Evolutionary conservation across 2,329 filamentous ascomycete species (phyloP).

Genomic region (Fusarium odoratissimum): DNA sequence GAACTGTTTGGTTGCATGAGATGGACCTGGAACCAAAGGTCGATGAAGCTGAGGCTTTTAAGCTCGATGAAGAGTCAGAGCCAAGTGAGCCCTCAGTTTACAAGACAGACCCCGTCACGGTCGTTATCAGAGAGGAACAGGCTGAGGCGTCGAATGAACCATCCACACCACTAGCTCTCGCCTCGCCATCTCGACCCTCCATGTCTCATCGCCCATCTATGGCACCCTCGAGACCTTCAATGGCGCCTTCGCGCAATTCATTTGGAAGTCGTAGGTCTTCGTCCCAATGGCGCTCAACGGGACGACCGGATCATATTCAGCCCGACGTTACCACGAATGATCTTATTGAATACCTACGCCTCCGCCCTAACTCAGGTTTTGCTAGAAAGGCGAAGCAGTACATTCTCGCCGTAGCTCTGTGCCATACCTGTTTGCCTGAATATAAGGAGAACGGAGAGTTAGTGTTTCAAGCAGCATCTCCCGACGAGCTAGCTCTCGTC

Average conservation of each 20-base stretch:
- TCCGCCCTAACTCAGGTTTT: slow-evolving; percentile 80
- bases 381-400: slow-evolving; percentile 84
- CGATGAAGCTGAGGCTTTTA: slow-evolving; percentile 32
- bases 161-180: slow-evolving; percentile 26
- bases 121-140: slow-evolving; percentile 49
- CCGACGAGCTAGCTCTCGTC: slow-evolving; percentile 89
- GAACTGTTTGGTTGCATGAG: slow-evolving; percentile 89
- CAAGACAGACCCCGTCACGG: slow-evolving; percentile 45
- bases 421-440: slow-evolving; percentile 92
- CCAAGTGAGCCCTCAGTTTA: slow-evolving; percentile 44
- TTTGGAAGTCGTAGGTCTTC: slow-evolving; percentile 56
- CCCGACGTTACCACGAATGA: slow-evolving; percentile 75
- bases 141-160: slow-evolving; percentile 11
- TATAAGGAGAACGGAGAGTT: slow-evolving; percentile 72
- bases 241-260: slow-evolving; percentile 46
- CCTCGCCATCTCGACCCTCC: slow-evolving; percentile 49
- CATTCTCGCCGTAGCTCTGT: slow-evolving; percentile 84
- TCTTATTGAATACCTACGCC: slow-evolving; percentile 80
- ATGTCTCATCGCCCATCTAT: slow-evolving; percentile 44
- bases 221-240: slow-evolving; percentile 44
- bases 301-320: slow-evolving; percentile 61
- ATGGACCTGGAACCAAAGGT: slow-evolving; percentile 67
- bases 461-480: slow-evolving; percentile 89
- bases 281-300: slow-evolving; percentile 62
- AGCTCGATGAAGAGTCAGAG: slow-evolving; percentile 35